phyloP scores from a whole-genome alignment of 139 green algal genomes.

The Gonium pectorale region DNA sequence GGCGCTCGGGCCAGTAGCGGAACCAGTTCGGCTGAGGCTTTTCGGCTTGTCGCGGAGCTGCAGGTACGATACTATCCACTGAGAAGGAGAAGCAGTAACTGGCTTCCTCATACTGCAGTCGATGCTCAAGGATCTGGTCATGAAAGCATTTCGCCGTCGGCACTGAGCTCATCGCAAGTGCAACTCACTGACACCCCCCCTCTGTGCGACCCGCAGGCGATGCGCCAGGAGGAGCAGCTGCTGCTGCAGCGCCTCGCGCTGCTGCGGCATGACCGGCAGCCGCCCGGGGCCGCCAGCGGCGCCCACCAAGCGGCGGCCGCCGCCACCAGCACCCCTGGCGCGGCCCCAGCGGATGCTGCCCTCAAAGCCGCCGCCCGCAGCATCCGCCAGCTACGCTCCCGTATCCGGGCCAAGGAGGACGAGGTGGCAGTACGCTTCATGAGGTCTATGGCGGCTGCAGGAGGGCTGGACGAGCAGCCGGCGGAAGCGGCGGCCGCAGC shows the following conservation, averaged over 20 bases:
- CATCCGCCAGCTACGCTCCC: not conserved
- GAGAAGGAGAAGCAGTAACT: not conserved
- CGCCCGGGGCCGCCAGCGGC: too few relatives aligned
- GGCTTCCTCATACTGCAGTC: not conserved
- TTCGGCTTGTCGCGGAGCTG: not conserved
- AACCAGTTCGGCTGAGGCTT: not conserved
- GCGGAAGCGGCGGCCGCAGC: too few relatives aligned
- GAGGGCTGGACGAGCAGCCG: too few relatives aligned
- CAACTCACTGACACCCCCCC: not conserved
- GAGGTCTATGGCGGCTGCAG: too few relatives aligned
- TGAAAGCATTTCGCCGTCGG: not conserved
- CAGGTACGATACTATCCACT: too few relatives aligned
- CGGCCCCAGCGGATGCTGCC: not conserved
- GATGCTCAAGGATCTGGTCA: not conserved
- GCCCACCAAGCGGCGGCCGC: not conserved
- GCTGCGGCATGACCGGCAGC: too few relatives aligned
- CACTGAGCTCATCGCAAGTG: not conserved
- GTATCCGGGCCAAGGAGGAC: not conserved
- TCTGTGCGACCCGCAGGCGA: not conserved
- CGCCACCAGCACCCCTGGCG: not conserved
- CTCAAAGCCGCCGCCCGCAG: not conserved
- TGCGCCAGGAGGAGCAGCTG: constrained; percentile 3
- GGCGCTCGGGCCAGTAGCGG: too few relatives aligned
- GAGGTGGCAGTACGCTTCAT: not conserved
- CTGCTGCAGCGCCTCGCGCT: not conserved